Evolutionary conservation across 2,329 filamentous ascomycete species (phyloP), one percentile per base, ranked within the genome.

Genomic region (Akanthomyces lecanii): DNA sequence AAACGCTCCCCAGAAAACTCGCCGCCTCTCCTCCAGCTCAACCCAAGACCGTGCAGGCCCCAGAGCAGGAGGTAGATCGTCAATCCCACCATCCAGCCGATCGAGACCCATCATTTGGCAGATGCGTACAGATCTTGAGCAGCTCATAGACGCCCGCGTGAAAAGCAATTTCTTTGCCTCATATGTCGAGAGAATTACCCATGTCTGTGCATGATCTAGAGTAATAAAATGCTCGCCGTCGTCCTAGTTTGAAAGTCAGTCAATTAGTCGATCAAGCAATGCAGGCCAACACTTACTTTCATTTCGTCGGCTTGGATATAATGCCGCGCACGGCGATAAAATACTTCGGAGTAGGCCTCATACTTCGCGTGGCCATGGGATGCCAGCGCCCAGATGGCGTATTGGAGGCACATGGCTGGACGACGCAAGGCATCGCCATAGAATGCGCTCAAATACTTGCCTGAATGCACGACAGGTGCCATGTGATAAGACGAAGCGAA

Each of bases 161-260:
- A 97, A 97, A 68, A 89, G 86, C 82, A 96, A 90, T 67, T 84
- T 83, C 72, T 89, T 93, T 69, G 94, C 95, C 73, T 98, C 94
- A 69, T 92, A 92, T 1, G 83, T 86, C 3, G 85, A 83, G 45
- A 92, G 82, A 5, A 97, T 77, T 1, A 82, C 80, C 91, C 92
- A 96, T 0, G 90, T 81, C 72, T 97, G 94, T 14, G 89, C 89
- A 71, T 95, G 89, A 4, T 83, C 82, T n/a, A 97, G 72, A 0
- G 87, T 91, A 67, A 97, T 85, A 66, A 94, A 91, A 62, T 83
- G 79, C 72, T 97, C 92, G 21, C 93, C 94, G 57, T 89, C 81
- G 3, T 90, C 91, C 81, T 81, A 62, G 1, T 3, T 14, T 7
- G 16, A 10, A 45, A 30, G 51, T 64, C 38, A 58, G 28, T 5